Evolutionary conservation across 2,329 filamentous ascomycete species (phyloP).

Genomic region (Colletotrichum sp.): DNA sequence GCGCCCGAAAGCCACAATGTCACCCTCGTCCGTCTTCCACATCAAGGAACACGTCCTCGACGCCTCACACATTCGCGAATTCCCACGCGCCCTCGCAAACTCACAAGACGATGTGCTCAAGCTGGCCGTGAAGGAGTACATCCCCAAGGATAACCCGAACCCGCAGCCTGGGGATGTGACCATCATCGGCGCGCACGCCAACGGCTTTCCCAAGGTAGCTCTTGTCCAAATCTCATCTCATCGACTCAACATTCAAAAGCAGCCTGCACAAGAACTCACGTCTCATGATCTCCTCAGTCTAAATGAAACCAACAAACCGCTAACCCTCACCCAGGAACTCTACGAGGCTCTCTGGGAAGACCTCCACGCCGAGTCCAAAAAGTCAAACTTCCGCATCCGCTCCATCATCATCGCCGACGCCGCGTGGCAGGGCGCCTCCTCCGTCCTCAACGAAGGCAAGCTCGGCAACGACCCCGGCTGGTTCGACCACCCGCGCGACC

Average conservation of each 20-base stretch:
- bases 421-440: slow-evolving; percentile 83
- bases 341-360: slow-evolving; percentile 95
- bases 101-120: slow-evolving; percentile 77
- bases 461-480: slow-evolving; percentile 84
- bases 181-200: slow-evolving; percentile 86
- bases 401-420: slow-evolving; percentile 90
- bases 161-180: slow-evolving; percentile 81
- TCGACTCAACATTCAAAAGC: background rate
- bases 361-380: slow-evolving; percentile 60
- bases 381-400: slow-evolving; percentile 69
- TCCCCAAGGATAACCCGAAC: slow-evolving; percentile 70
- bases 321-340: slow-evolving; percentile 66
- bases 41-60: slow-evolving; percentile 77
- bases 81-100: slow-evolving; percentile 72
- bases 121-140: slow-evolving; percentile 87
- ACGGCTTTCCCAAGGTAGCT: slow-evolving; percentile 85
- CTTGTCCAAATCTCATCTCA: background rate
- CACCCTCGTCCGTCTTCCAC: slow-evolving; percentile 52
- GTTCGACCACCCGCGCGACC: slow-evolving; percentile 84
- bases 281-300: background rate
- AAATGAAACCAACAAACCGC: background rate
- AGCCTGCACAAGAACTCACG: background rate
- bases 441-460: slow-evolving; percentile 74
- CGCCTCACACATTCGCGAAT: slow-evolving; percentile 82
- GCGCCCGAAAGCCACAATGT: slow-evolving; percentile 24